Percentiles rank a stretch among this genome's conserved stretches.
Evolutionary conservation across 2,329 filamentous ascomycete species (phyloP).

Genomic region (Sclerotinia subarctica): DNA sequence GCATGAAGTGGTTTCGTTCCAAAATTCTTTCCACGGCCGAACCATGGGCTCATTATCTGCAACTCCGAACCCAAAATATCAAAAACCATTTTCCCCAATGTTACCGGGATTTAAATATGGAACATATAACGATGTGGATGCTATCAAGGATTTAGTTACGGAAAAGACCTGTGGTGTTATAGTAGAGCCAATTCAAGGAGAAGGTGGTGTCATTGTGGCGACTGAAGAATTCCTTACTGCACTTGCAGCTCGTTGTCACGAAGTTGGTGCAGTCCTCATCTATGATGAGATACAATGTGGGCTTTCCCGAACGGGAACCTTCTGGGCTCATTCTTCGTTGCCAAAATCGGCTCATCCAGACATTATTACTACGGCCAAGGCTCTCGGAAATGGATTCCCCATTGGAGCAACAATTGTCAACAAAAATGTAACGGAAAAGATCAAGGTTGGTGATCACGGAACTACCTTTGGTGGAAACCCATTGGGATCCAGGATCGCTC

Average conservation of each 20-base stretch:
- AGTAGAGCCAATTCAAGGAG: conserved; percentile 94
- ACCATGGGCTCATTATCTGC: conserved; percentile 96
- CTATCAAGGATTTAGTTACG: conserved; percentile 70
- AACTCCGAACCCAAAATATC: conserved; percentile 97
- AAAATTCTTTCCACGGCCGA: conserved; percentile 89
- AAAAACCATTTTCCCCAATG: conserved; percentile 93
- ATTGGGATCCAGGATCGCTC: conserved; percentile 67
- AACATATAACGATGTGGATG: conserved; percentile 75
- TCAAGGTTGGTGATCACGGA: conserved; percentile 65
- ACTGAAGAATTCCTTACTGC: conserved; percentile 78
- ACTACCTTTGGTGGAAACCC: conserved; percentile 76
- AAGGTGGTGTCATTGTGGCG: conserved; percentile 86
- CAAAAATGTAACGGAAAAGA: conserved; percentile 61
- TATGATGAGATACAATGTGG: conserved; percentile 99
- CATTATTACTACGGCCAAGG: conserved; percentile 91
- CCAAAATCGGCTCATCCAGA: conserved; percentile 84
- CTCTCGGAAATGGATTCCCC: conserved; percentile 92
- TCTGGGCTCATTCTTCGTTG: conserved; percentile 83
- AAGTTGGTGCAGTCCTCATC: conserved; percentile 84
- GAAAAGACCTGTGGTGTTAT: conserved; percentile 90
- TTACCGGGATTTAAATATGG: conserved; percentile 88
- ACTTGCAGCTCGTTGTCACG: conserved; percentile 78
- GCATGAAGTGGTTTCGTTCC: conserved; percentile 83
- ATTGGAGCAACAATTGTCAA: conserved; percentile 75
- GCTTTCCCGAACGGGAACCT: conserved; percentile 75